phyloP scores from a whole-genome alignment of 495 filamentous ascomycete genomes.

The Annulohypoxylon bovei region DNA sequence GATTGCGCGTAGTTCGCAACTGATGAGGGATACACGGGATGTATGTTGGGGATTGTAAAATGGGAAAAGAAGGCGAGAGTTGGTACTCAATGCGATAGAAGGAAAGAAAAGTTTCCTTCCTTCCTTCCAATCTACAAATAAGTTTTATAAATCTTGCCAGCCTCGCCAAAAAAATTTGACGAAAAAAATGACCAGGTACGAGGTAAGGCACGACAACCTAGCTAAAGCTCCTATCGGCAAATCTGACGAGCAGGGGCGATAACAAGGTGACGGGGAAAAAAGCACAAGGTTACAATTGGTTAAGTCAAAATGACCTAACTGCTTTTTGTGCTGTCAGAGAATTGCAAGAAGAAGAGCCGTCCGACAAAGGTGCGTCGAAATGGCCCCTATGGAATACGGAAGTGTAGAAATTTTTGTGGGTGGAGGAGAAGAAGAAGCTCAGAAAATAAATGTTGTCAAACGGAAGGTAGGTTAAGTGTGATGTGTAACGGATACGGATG shows the following conservation, averaged over 20 bases:
- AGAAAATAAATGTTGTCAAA: constrained; percentile 8
- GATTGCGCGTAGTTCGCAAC: neutral
- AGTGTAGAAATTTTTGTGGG: constrained; percentile 8
- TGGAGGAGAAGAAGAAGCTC: constrained; percentile 10
- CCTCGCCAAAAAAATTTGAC: constrained; percentile 39
- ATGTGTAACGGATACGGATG: constrained; percentile 20
- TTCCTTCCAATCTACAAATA: constrained; percentile 43
- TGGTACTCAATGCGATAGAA: constrained; percentile 14
- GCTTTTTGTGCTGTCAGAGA: neutral
- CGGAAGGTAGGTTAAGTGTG: constrained; percentile 26
- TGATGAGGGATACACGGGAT: neutral
- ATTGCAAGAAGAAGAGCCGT: neutral
- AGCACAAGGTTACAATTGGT: constrained; percentile 12
- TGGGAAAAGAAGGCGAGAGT: constrained; percentile 5
- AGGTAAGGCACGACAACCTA: no score
- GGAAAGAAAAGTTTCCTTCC: constrained; percentile 36
- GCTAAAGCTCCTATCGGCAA: constrained; percentile 29
- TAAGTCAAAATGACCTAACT: constrained; percentile 7
- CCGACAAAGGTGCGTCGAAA: constrained; percentile 1
- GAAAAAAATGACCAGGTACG: constrained; percentile 1
- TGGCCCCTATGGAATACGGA: neutral
- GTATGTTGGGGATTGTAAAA: neutral
- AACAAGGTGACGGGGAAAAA: constrained; percentile 1
- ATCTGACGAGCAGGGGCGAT: constrained; percentile 23
- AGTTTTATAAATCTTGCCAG: constrained; percentile 13